These are phyloP conservation scores for Penicillium angulare DNA, from an alignment of 495 filamentous ascomycete genomes.

Conservation along the genomic window DNA sequence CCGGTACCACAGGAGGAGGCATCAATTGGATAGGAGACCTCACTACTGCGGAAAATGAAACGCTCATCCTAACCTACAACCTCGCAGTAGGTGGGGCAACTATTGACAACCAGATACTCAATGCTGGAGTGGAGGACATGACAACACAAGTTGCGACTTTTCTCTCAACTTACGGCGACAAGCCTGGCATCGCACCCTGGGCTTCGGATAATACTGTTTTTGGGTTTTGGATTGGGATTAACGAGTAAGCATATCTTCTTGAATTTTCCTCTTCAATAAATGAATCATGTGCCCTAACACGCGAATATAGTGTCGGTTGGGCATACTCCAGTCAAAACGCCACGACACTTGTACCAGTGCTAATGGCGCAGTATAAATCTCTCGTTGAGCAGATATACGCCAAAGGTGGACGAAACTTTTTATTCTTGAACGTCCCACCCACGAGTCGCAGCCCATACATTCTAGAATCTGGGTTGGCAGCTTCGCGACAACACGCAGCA, in stretches of 20 bases:
- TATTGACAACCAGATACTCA: conserved; percentile 49
- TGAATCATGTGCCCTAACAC: too few species aligned
- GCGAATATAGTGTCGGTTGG: conserved; percentile 60
- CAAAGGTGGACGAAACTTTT: conserved; percentile 69
- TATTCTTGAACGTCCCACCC: conserved; percentile 74
- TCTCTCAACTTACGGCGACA: conserved; percentile 23
- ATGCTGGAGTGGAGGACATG: conserved; percentile 25
- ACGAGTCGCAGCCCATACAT: conserved; percentile 63
- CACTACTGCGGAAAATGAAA: conserved; percentile 52
- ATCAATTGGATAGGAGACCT: conserved; percentile 57
- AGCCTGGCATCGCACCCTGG: conserved; percentile 55
- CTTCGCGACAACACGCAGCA: conserved; percentile 21
- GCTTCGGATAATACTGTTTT: conserved; percentile 59
- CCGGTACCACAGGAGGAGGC: conserved; percentile 49
- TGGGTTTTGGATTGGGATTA: conserved; percentile 75
- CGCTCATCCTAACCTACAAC: conserved; percentile 54
- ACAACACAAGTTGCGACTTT: conserved; percentile 30
- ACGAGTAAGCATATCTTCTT: conserved; percentile 52
- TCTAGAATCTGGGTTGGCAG: conserved; percentile 21
- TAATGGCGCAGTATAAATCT: conserved; percentile 58
- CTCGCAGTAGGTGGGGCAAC: conserved; percentile 57
- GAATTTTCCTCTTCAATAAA: too few species aligned
- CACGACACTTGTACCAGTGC: conserved; percentile 43
- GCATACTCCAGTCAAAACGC: conserved; percentile 50
- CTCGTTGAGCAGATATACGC: conserved; percentile 58